These are phyloP conservation scores for Aureobasidium musti DNA, from an alignment of 2,329 filamentous ascomycete species.

Conservation along the genomic window DNA sequence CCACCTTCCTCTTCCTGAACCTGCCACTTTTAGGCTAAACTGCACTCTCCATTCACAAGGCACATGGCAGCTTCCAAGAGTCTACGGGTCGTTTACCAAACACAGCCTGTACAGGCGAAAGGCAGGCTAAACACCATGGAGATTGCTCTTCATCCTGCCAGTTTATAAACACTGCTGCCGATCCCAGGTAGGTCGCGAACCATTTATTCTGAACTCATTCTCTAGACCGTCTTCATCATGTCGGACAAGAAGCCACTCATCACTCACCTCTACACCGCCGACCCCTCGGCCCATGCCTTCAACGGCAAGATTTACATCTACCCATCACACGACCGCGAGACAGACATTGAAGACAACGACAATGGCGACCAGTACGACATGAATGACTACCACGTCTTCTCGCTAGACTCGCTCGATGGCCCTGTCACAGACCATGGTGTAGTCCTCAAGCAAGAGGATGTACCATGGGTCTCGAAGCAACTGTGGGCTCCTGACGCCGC, in stretches of 20 bases:
- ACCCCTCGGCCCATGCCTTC: conserved; percentile 80
- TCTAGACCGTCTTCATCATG: conserved; percentile 8
- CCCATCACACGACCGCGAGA: conserved; percentile 77
- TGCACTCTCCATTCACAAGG: background rate
- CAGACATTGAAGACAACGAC: conserved; percentile 73
- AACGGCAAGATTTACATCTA: conserved; percentile 75
- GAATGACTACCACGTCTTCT: conserved; percentile 80
- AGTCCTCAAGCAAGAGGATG: conserved; percentile 63
- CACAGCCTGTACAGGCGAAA: conserved; percentile 12
- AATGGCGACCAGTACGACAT: conserved; percentile 86
- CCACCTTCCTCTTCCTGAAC: background rate
- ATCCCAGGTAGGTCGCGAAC: conserved; percentile 4
- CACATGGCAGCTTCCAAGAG: conserved; percentile 7
- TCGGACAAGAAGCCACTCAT: conserved; percentile 52
- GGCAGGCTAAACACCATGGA: conserved; percentile 9
- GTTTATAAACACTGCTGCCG: conserved; percentile 22
- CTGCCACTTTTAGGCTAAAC: conserved; percentile 12
- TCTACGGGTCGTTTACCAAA: background rate
- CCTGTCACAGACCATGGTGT: conserved; percentile 72
- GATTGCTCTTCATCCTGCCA: conserved; percentile 6
- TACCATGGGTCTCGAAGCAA: conserved; percentile 77
- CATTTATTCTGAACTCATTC: background rate
- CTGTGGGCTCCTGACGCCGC: conserved; percentile 81
- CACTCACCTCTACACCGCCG: conserved; percentile 74
- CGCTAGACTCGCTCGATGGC: conserved; percentile 57